Evolutionary conservation across 805 yeast species (phyloP).

Genomic region (Ogataea neopini): DNA sequence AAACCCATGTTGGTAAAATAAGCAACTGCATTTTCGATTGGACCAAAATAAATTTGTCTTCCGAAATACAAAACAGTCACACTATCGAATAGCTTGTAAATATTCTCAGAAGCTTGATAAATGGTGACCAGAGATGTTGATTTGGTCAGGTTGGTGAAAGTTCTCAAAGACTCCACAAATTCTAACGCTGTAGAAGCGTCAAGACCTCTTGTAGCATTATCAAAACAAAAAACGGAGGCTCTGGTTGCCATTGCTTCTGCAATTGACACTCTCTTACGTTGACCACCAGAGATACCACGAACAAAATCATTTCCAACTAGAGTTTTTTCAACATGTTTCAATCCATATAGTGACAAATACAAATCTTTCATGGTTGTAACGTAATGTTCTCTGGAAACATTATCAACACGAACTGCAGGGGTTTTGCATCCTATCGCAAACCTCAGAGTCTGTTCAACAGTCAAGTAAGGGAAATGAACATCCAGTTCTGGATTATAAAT

Average conservation of each 20-base stretch:
- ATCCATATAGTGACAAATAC: constrained; percentile 31
- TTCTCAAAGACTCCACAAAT: constrained; percentile 55
- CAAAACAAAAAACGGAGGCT: constrained; percentile 52
- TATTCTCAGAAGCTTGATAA: constrained; percentile 43
- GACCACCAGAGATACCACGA: constrained; percentile 68
- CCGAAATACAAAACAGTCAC: constrained; percentile 43
- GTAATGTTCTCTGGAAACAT: constrained; percentile 51
- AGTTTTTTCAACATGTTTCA: constrained; percentile 51
- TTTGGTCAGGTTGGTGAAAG: constrained; percentile 46
- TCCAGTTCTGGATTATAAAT: constrained; percentile 69
- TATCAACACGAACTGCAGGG: constrained; percentile 57
- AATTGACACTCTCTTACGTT: constrained; percentile 63
- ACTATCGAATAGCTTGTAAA: constrained; percentile 44
- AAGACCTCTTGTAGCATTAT: constrained; percentile 69
- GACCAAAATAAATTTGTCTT: constrained; percentile 42
- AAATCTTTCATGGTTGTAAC: constrained; percentile 54
- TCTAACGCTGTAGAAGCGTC: constrained; percentile 70
- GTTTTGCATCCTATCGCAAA: constrained; percentile 60
- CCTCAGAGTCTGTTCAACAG: constrained; percentile 62
- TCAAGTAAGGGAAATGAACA: constrained; percentile 63
- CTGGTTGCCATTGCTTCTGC: constrained; percentile 48
- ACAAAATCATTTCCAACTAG: constrained; percentile 62
- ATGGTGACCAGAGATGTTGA: constrained; percentile 53
- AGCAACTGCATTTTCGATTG: constrained; percentile 36
- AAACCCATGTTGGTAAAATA: constrained; percentile 44